Evolutionary conservation across 768 basidiomycete species (phyloP).

Genomic region (Trametes sanguinea): DNA sequence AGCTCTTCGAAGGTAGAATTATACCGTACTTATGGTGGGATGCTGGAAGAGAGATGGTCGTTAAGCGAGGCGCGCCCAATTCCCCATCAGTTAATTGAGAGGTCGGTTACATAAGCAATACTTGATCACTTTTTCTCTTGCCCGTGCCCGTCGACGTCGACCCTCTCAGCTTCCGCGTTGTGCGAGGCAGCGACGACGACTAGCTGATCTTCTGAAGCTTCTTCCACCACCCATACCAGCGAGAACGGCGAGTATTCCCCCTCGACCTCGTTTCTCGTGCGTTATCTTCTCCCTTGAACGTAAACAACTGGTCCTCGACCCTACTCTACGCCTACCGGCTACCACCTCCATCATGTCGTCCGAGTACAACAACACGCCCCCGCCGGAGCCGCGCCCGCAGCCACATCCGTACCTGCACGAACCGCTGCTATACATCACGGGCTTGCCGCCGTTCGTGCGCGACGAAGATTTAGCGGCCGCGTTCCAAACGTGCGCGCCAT

Average conservation of each 20-base stretch:
- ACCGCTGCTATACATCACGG: slow-evolving; percentile 79
- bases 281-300: background rate
- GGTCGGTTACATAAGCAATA: slow-evolving; percentile 19
- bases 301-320: background rate
- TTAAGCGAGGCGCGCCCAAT: slow-evolving; percentile 1
- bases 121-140: slow-evolving; percentile 20
- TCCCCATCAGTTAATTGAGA: slow-evolving; percentile 17
- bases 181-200: slow-evolving; percentile 14
- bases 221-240: slow-evolving; percentile 5
- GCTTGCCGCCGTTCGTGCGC: slow-evolving; percentile 68
- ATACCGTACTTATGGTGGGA: too few relatives aligned
- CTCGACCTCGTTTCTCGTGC: background rate
- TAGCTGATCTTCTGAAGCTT: background rate
- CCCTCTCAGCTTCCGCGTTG: slow-evolving; percentile 17
- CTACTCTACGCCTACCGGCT: background rate
- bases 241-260: background rate
- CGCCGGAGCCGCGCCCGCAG: slow-evolving; percentile 33
- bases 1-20: too few relatives aligned
- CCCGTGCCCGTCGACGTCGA: slow-evolving; percentile 12
- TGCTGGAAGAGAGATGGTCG: too few relatives aligned
- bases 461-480: slow-evolving; percentile 78
- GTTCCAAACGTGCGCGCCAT: slow-evolving; percentile 75
- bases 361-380: slow-evolving; percentile 26
- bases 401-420: slow-evolving; percentile 86
- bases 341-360: slow-evolving; percentile 30